A percentile compares a stretch with the other conserved stretches of the same genome.
Evolutionary conservation across 345 rosid genomes (phyloP).

Genomic region (Eucalyptus leucophloia): DNA sequence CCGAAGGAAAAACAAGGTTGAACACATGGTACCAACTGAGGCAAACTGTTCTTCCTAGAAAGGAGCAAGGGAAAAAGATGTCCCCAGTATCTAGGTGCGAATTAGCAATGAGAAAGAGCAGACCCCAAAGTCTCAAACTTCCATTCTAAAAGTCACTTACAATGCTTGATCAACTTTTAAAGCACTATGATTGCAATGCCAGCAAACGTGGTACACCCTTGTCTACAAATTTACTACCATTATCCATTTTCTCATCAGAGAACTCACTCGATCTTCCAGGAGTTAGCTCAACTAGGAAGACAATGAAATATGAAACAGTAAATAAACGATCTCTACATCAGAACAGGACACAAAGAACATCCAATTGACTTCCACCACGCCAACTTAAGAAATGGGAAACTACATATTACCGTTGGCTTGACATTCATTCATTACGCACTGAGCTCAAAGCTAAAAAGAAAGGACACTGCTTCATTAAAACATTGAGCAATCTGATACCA

Average conservation of each 20-base stretch:
- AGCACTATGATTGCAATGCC: not conserved
- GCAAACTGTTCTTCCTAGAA: not conserved
- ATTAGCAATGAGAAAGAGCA: not conserved
- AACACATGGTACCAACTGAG: not conserved
- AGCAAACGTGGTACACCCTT: not conserved
- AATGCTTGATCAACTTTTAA: not conserved
- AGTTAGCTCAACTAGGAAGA: not conserved
- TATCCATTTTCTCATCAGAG: not conserved
- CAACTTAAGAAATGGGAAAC: not conserved
- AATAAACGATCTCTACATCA: not conserved
- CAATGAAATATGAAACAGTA: not conserved
- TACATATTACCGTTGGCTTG: not conserved
- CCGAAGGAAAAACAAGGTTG: not conserved
- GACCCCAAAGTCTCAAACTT: not conserved
- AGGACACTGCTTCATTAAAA: not conserved
- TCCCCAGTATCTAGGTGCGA: not conserved
- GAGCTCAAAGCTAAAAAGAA: not conserved
- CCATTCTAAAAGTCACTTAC: not conserved
- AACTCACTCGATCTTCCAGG: not conserved
- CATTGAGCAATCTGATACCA: not conserved
- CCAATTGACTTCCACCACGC: not conserved
- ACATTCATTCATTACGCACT: not conserved
- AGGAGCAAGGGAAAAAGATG: not conserved
- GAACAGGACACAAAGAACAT: not conserved
- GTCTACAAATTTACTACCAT: not conserved